Evolutionary conservation across 2,329 filamentous ascomycete species (phyloP), one percentile per base, ranked within the genome.

Genomic region (Pyrenophora teres): DNA sequence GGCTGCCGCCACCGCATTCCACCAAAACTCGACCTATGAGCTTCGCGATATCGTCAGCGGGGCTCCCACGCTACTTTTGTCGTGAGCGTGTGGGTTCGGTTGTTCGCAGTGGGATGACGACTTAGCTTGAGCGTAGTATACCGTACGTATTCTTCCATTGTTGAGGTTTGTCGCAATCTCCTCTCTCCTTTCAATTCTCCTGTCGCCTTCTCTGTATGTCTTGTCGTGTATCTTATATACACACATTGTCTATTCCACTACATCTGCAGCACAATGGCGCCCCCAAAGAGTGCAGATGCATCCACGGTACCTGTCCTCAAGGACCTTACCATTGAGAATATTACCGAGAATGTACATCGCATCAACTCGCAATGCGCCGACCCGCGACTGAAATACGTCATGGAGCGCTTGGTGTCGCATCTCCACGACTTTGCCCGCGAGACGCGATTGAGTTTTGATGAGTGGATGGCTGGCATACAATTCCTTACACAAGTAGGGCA

Each of bases 381-480:
- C 64, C 77, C 81, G 18, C 82, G 90, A 16, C 76, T 90, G 55
- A 87, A 83, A 56, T 92, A 89, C 70, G 72, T 94, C 39, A 82
- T 93, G 69, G 83, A 88, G 63, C 81, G 87, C 15, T 80, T 92
- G 12, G 87, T 92, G 40, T 83, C 84, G 10, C 89, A 94, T 73
- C 77, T 93, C 1, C 90, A 94, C 74, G 89, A 92, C 75, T 93
- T 92, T 69, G 88, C 88, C 4, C 82, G 89, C 47, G 90, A 93
- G 73, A 92, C 88, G 1, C 79, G 89, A 25, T 79, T 93, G 30
- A 89, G 85, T 69, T 88, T 87, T 3, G 79, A 84, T 2, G 90
- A 94, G 77, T 93, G 89, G 90, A 89, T 89, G 85, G 77, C 82
- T 0, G 87, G 84, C 1, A 79, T 93, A 47, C 75, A 82, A 37